phyloP scores from a whole-genome alignment of 2,329 filamentous ascomycete species.

The Neurospora sp. region DNA sequence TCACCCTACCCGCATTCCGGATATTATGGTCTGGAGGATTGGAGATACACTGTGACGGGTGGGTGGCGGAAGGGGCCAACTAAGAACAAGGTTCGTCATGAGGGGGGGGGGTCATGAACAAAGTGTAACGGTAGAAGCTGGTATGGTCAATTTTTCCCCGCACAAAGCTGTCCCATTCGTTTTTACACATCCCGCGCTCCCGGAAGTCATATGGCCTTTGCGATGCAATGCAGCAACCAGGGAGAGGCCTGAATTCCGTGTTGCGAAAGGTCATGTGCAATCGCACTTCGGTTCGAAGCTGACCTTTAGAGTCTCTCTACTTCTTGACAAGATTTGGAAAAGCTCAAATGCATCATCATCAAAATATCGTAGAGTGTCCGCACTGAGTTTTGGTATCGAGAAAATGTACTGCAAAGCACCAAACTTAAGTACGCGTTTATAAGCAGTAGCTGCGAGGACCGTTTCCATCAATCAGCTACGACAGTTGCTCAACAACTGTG shows the following conservation, averaged over 20 bases:
- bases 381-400: not conserved
- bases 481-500: not conserved
- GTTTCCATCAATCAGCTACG: not conserved
- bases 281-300: rapidly evolving
- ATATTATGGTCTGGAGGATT: not conserved
- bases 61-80: not conserved
- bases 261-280: not conserved
- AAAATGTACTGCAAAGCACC: not conserved
- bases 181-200: not conserved
- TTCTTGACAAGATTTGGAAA: rapidly evolving
- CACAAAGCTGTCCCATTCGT: too few species aligned
- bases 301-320: rapidly evolving
- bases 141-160: not conserved
- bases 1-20: not conserved
- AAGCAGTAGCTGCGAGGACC: not conserved
- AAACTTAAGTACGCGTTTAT: rapidly evolving
- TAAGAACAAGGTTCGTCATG: not conserved
- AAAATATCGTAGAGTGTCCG: not conserved
- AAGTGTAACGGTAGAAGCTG: not conserved
- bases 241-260: not conserved
- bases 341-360: rapidly evolving
- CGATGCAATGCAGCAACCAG: not conserved
- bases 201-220: not conserved
- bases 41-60: not conserved
- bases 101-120: not conserved